Evolutionary conservation across 805 yeast genomes (phyloP), one percentile per base, ranked within the genome.

Genomic region (Saccharomycopsis fodiens): DNA sequence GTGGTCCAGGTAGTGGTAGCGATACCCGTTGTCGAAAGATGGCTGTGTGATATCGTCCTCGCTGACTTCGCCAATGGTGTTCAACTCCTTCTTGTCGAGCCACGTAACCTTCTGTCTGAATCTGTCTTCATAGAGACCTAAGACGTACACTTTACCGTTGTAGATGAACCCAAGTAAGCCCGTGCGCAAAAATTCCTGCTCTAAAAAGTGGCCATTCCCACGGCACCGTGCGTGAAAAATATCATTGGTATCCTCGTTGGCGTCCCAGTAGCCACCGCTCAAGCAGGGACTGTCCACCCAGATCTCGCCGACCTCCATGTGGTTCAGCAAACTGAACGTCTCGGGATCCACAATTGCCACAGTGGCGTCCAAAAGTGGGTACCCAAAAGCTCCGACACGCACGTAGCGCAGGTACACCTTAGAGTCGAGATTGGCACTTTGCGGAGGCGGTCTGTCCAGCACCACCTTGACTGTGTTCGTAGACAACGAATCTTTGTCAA

Each of bases 221-320:
- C 77, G 68, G 56, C 95, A 85, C 51, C 78, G 75, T 0, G 95
- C 95, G 56, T 83, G 93, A 63, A 87, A 87, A 2, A 86, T 82
- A 50, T 70, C 73, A 48, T 76, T 79, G 0, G 94, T 83, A 37
- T 84, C 86, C 42, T 66, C 77, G 21, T 64, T 79, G 16, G 75
- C 61, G 1, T 79, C 89, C 81, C 88, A 87, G 57, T 84, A 85
- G 0, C 95, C 96, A 13, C 95, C 96, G 2, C 95, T 81, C 4
- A 93, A 64, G 50, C 94, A 84, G 1, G 91, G 91, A 36, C 94
- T 82, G 56, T 89, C 96, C n/a, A 93, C 85, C 97, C 97, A 93
- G 29, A 93, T 81, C 61, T 93, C 99, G 22, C 98, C 98, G 13
- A 93, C 85, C 52, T 83, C 86, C 57, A 85, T 76, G 40, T 74